phyloP scores from a whole-genome alignment of 306 rosid genomes.

The Amphicarpaea edgeworthii region DNA sequence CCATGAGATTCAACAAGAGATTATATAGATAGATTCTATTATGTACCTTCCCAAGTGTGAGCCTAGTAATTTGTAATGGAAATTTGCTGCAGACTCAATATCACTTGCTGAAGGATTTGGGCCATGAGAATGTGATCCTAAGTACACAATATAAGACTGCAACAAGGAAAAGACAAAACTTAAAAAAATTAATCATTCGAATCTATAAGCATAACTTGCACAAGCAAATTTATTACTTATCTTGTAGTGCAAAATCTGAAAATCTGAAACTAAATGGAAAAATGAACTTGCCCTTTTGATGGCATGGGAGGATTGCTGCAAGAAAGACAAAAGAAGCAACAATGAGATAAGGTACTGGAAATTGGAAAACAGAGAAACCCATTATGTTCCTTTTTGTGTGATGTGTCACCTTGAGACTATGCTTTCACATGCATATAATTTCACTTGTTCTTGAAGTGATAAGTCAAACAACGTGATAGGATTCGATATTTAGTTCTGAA shows the following conservation, averaged over 20 bases:
- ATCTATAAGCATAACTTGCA: not conserved
- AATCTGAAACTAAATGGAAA: not conserved
- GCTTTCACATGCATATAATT: not conserved
- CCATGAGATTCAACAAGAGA: not conserved
- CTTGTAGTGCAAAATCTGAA: not conserved
- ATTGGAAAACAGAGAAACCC: constrained; percentile 41
- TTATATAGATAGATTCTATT: constrained; percentile 4
- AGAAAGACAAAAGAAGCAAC: constrained; percentile 33
- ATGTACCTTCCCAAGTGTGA: constrained; percentile 61
- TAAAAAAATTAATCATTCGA: not conserved
- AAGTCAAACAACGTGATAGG: not conserved
- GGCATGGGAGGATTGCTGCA: constrained; percentile 41
- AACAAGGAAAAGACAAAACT: constrained; percentile 1
- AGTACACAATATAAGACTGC: constrained; percentile 68
- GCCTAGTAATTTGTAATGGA: constrained; percentile 53
- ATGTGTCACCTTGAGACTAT: not conserved
- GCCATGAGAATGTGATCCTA: constrained; percentile 69
- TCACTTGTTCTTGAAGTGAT: not conserved
- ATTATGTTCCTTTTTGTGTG: not conserved
- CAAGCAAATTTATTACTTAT: not conserved
- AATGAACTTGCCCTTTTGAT: constrained; percentile 31
- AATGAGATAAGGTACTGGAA: constrained; percentile 33
- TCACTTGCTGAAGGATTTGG: constrained; percentile 51
- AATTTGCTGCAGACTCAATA: constrained; percentile 43
- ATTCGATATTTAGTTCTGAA: constrained; percentile 23